These are phyloP conservation scores for Nitzschia palea DNA, from an alignment of 108 stramenopile species.

Conservation along the genomic window DNA sequence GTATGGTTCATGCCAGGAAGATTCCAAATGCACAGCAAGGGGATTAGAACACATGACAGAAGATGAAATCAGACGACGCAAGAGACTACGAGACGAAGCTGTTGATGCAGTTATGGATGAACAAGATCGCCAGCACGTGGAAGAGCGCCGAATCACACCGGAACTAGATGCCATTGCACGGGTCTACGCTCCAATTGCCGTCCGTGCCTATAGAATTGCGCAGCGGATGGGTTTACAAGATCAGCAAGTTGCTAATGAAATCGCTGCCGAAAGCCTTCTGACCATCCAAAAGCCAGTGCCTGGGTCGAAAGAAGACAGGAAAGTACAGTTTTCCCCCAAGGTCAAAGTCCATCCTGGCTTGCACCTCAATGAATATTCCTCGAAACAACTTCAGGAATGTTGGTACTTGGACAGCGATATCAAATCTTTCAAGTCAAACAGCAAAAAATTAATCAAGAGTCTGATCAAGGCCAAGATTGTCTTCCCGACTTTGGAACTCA, in stretches of 20 bases:
- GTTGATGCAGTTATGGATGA: slow-evolving; percentile 2
- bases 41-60: slow-evolving; percentile 1
- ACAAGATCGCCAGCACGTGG: background rate
- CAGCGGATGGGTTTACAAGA: background rate
- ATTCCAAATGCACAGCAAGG: background rate
- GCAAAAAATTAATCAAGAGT: background rate
- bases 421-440: background rate
- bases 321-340: background rate
- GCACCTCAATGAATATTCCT: background rate
- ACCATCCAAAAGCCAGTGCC: no score
- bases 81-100: background rate
- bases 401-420: background rate
- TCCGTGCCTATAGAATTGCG: background rate
- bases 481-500: background rate
- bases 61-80: background rate
- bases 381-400: background rate
- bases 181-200: background rate
- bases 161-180: background rate
- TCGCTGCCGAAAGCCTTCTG: no score
- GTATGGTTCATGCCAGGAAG: background rate
- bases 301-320: no score
- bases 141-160: background rate
- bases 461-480: background rate
- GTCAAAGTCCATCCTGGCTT: background rate
- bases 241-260: background rate